Evolutionary conservation across 2,329 filamentous ascomycete species (phyloP), one percentile per base, ranked within the genome.

Genomic region (Phialemonium atrogriseum): DNA sequence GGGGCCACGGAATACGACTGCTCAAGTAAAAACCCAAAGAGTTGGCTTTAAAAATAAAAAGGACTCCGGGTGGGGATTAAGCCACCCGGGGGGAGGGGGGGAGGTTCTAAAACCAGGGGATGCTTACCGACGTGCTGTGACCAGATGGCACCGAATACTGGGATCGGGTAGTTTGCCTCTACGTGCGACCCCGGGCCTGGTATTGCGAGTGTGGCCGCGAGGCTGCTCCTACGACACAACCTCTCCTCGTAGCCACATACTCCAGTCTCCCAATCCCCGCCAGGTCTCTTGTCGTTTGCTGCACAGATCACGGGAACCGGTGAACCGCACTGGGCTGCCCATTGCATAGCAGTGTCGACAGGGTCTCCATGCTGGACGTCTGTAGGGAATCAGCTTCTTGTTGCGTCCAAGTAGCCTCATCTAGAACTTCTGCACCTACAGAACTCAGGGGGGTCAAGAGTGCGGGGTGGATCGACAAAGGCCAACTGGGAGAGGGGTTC

Each of bases 231-330:
- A 38, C 82, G 70, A 47, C 81, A 84, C 22, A 88, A 69, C 42
- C 79, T 79, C 55, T 87, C 83, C 58, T 83, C 77, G 32, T 76
- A 77, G 19, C 74, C 74, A 43, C 72, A 65, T 10, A 71, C 59
- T 8, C 70, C 71, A 21, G 63, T 53, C 33, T 86, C 81, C 83
- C 83, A 88, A 50, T 87, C 81, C n/a, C 83, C 83, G 8, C 83
- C 83, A 1, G 82, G 70, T 22, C 80, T 68, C 49, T 80, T 82
- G 51, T 87, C 82, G 56, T 87, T 84, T 28, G 83, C 83, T 34
- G 77, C 72, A 43, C 80, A 84, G 39, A 85, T 73, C 36, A 84
- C 77, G 1, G 79, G 76, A 34, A 84, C 68, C 3, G 59, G 54
- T 22, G 60, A 46, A 30, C 55, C 46, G 29, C 42, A 44, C 14